Percentiles rank a stretch among this genome's conserved stretches.
phyloP scores from a whole-genome alignment of 2,329 filamentous ascomycete genomes.

The Penicillium hesseltinei region DNA sequence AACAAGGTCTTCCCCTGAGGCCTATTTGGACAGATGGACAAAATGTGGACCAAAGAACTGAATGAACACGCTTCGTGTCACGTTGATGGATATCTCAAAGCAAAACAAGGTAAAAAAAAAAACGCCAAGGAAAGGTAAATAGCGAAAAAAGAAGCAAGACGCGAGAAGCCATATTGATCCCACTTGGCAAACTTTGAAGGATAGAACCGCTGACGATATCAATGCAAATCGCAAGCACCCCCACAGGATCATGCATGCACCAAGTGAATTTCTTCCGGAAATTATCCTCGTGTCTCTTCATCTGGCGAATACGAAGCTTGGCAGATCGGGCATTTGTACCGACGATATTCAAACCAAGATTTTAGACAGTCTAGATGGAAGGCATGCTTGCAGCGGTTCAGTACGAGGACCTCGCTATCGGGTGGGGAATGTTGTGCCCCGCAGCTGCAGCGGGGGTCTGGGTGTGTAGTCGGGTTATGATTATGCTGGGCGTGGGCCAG shows the following conservation, averaged over 20 bases:
- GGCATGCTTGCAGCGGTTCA: conserved; percentile 31
- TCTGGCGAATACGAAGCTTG: conserved; percentile 27
- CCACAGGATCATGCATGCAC: neutral
- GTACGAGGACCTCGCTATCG: conserved; percentile 20
- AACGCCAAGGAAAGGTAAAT: neutral
- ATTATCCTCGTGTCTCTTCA: conserved; percentile 9
- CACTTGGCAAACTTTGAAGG: neutral
- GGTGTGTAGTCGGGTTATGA: conserved; percentile 1
- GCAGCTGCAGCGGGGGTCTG: neutral
- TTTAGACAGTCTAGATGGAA: conserved; percentile 31
- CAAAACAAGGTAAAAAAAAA: neutral
- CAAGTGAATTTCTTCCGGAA: neutral
- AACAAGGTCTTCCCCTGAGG: neutral
- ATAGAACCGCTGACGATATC: neutral
- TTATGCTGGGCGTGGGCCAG: conserved; percentile 12
- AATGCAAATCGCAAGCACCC: neutral
- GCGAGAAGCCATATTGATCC: neutral
- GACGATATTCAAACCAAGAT: conserved; percentile 32
- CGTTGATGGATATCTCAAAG: conserved; percentile 4
- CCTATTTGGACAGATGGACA: neutral
- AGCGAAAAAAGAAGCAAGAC: neutral
- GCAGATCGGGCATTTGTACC: conserved; percentile 32
- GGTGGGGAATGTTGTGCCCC: neutral
- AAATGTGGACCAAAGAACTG: neutral
- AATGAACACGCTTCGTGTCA: neutral